Conservation (phyloP, 2,329 filamentous ascomycete genomes). For the Fusarium praegraminearum region DNA sequence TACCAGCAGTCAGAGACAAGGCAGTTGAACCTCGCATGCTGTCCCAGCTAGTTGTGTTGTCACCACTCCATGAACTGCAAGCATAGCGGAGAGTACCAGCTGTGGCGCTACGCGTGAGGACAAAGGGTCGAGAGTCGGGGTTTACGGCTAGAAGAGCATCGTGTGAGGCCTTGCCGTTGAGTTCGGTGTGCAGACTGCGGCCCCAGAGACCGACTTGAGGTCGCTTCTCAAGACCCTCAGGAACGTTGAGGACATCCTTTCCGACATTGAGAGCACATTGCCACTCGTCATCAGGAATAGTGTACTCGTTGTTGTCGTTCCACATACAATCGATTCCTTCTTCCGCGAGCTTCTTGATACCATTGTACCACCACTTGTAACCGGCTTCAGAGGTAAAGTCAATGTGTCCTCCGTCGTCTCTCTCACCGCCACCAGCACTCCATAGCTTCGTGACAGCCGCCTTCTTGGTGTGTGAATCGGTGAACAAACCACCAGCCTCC, state of each 20-base stretch:
- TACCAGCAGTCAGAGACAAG: constrained; percentile 74
- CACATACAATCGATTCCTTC: constrained; percentile 79
- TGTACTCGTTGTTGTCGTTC: constrained; percentile 86
- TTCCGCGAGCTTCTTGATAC: constrained; percentile 70
- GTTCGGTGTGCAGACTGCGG: constrained; percentile 74
- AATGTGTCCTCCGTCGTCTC: constrained; percentile 76
- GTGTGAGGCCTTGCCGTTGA: constrained; percentile 77
- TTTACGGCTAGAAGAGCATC: constrained; percentile 71
- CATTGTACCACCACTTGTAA: constrained; percentile 79
- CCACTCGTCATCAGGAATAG: constrained; percentile 74
- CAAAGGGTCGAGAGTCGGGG: constrained; percentile 72
- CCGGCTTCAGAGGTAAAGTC: constrained; percentile 77
- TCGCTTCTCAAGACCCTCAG: constrained; percentile 52
- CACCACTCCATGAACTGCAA: constrained; percentile 79
- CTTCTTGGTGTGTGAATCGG: constrained; percentile 63
- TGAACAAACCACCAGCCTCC: constrained; percentile 72
- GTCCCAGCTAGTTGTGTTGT: constrained; percentile 80
- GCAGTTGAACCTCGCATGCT: constrained; percentile 79
- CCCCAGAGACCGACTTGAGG: constrained; percentile 76
- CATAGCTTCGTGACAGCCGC: constrained; percentile 73
- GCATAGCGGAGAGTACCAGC: constrained; percentile 77
- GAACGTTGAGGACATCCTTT: constrained; percentile 51
- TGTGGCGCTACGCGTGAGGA: constrained; percentile 77
- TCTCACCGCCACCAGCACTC: constrained; percentile 78
- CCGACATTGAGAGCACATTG: constrained; percentile 65